Percentiles rank a stretch among this genome's conserved stretches.
phyloP scores from a whole-genome alignment of 1,139 yeast species.

The Protomyces gravidus region DNA sequence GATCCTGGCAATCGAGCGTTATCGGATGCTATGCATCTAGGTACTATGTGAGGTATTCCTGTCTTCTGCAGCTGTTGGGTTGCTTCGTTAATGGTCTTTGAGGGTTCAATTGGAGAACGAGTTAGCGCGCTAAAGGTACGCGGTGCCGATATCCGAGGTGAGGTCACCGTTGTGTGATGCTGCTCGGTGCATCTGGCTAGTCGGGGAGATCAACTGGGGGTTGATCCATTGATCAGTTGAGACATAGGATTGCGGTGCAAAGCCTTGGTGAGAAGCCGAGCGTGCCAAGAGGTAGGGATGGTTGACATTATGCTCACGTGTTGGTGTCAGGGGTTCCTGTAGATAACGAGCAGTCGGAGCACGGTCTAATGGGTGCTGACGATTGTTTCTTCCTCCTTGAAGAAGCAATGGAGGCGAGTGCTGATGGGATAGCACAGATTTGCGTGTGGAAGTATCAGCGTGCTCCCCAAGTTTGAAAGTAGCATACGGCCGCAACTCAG shows the following conservation, averaged over 20 bases:
- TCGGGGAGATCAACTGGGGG: constrained; percentile 15
- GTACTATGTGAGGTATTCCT: no score
- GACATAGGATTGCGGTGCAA: not conserved
- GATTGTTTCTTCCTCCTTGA: not conserved
- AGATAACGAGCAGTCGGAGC: not conserved
- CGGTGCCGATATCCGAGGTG: not conserved
- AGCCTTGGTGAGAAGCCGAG: not conserved
- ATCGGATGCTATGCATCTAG: no score
- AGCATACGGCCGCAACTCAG: not conserved
- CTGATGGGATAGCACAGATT: not conserved
- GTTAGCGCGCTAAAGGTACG: not conserved
- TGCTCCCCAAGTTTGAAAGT: not conserved
- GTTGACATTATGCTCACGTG: not conserved
- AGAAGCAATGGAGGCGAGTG: not conserved
- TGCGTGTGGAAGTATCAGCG: not conserved
- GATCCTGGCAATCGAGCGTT: no score
- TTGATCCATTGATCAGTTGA: constrained; percentile 13
- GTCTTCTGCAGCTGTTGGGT: no score
- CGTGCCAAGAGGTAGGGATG: not conserved
- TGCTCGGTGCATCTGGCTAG: constrained; percentile 3
- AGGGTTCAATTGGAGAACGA: no score
- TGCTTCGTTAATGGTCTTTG: not conserved
- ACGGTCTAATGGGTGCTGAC: not conserved
- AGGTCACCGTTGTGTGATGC: not conserved
- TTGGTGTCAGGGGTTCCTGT: not conserved